Evolutionary conservation across 805 yeast species (phyloP), one percentile per base, ranked within the genome.

Genomic region (Nakazawaea wickerhamii): DNA sequence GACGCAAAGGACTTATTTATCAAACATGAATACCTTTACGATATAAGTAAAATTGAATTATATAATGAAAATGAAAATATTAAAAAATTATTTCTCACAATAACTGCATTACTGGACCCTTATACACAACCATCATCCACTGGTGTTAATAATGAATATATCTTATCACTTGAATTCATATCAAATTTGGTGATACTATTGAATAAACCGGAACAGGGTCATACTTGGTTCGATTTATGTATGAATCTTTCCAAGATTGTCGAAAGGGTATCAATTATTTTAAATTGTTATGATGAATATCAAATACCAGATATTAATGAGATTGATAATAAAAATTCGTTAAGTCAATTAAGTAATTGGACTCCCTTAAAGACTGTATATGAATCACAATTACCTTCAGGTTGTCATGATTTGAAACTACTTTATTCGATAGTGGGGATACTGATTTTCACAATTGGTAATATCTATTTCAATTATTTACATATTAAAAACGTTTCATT

Each of bases 101-200:
- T 74, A 3, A 57, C 71, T 2, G 53, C 65, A 0, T 49, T 76
- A 37, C 65, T 67, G 6, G 90, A 84, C 55, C 87, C 89, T 2
- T 65, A 71, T 50, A 79, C 89, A 1, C 87, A 81, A 50, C 89
- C 93, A 0, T 70, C 72, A 21, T 84, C 81, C 31, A 70, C 68
- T 19, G 83, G 80, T 22, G 55, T 59, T 1, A 57, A 65, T 30
- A 62, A 77, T 43, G 58, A 62, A 10, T 61, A 66, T 41, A 62
- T 79, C 1, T 62, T 80, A 14, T 80, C 87, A 8, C 56, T 81
- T 5, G 79, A 78, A 47, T 55, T 70, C n/a, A 52, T 80, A 10
- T 70, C 81, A 15, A 75, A 75, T 46, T 49, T 78, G 37, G 60
- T 77, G 19, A 57, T 79, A 7, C 75, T 76, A 0, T 56, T 77